Conservation (phyloP, 257 asterid species). For the Forsythia suspensa region DNA sequence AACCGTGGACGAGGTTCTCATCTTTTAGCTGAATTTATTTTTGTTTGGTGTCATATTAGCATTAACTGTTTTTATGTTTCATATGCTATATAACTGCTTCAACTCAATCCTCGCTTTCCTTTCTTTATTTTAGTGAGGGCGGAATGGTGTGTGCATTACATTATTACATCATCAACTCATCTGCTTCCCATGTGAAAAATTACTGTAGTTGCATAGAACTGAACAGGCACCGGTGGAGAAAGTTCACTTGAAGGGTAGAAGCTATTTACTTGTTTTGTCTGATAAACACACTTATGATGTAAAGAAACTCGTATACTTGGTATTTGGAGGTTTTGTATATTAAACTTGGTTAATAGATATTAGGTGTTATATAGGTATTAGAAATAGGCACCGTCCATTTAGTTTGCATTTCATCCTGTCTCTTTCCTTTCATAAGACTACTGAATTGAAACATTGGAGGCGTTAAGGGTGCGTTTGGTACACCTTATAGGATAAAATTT, state of each 20-base stretch:
- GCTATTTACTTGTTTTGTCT: background rate
- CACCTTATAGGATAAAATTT: too few relatives aligned
- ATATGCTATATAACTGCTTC: conserved; percentile 12
- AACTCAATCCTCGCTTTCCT: background rate
- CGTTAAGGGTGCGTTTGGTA: background rate
- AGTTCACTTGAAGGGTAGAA: background rate
- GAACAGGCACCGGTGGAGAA: background rate
- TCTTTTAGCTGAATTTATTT: conserved; percentile 19
- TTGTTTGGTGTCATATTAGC: conserved; percentile 10
- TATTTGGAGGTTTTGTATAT: background rate
- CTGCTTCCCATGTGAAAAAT: background rate
- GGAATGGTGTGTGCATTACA: conserved; percentile 16
- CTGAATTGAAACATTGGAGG: conserved; percentile 10
- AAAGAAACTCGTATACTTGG: background rate
- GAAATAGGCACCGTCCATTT: background rate
- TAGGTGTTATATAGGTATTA: background rate
- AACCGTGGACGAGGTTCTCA: conserved; percentile 83
- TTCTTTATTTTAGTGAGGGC: background rate
- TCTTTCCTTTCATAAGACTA: background rate
- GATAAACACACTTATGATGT: background rate
- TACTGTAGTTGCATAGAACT: background rate
- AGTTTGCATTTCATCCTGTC: background rate
- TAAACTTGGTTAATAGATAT: background rate
- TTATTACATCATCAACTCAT: background rate
- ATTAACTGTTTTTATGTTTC: background rate